A percentile compares a stretch with the other conserved stretches of the same genome.
Evolutionary conservation across 495 filamentous ascomycete genomes (phyloP).

Genomic region (Sphaerosporella brunnea): DNA sequence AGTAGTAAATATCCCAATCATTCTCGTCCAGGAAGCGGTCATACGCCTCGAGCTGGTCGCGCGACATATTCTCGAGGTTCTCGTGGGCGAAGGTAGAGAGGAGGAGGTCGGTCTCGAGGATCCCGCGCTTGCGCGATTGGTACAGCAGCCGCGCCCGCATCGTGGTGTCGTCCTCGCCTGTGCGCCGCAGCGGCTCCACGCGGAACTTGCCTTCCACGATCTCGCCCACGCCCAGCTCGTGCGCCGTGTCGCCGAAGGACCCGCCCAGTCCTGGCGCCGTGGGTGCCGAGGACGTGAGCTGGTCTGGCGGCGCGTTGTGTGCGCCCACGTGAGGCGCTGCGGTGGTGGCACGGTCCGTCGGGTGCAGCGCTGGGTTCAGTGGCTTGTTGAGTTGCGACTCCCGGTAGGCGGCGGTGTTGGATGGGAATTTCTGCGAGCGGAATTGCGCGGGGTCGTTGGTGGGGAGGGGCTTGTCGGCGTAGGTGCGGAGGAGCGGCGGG

Average conservation of each 20-base stretch:
- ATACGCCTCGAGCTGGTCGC: slow-evolving; percentile 59
- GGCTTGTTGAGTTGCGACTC: background rate
- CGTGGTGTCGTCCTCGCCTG: slow-evolving; percentile 62
- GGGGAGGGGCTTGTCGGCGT: slow-evolving; percentile 28
- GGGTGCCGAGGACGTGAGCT: slow-evolving; percentile 29
- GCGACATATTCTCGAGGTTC: slow-evolving; percentile 54
- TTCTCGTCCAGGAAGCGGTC: slow-evolving; percentile 95
- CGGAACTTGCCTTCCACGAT: slow-evolving; percentile 75
- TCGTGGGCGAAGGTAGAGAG: slow-evolving; percentile 85
- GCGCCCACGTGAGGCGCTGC: slow-evolving; percentile 45
- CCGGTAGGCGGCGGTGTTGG: background rate
- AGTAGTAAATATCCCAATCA: slow-evolving; percentile 99
- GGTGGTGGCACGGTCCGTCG: slow-evolving; percentile 17
- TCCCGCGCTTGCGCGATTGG: slow-evolving; percentile 91
- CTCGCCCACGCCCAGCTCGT: slow-evolving; percentile 80
- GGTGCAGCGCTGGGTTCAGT: background rate
- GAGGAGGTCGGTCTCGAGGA: slow-evolving; percentile 84
- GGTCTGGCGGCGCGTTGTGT: slow-evolving; percentile 42
- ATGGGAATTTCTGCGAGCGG: background rate
- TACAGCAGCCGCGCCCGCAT: slow-evolving; percentile 84
- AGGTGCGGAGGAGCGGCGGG: slow-evolving; percentile 24
- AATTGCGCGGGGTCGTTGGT: slow-evolving; percentile 14
- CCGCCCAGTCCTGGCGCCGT: slow-evolving; percentile 10
- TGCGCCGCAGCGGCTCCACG: slow-evolving; percentile 68
- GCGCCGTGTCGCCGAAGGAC: slow-evolving; percentile 15